Percentiles rank a stretch among this genome's conserved stretches.
These are phyloP conservation scores for Fraxinus angustifolia DNA, from an alignment of 305 asterid genomes.

Conservation along the genomic window DNA sequence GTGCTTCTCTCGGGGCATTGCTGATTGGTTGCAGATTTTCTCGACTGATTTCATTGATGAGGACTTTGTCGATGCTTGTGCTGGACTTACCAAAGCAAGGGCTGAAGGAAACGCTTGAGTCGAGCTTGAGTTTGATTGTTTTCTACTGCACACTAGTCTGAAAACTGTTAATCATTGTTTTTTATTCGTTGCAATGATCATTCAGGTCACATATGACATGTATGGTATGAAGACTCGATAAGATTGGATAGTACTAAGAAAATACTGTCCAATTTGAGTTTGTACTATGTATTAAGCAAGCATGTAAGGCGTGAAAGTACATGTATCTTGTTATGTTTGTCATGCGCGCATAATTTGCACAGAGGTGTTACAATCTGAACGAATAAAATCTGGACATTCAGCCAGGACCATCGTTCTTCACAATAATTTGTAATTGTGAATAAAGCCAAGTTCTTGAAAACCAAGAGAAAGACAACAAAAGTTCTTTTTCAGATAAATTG, in stretches of 20 bases:
- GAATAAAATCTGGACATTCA: not conserved
- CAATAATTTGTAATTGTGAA: not conserved
- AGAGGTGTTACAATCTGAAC: not conserved
- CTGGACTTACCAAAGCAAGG: constrained; percentile 58
- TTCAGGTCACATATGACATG: not conserved
- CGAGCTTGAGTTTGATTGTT: not conserved
- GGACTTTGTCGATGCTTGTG: constrained; percentile 87
- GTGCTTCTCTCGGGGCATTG: constrained; percentile 42
- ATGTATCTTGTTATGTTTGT: not conserved
- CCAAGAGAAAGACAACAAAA: not conserved
- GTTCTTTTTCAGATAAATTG: not conserved
- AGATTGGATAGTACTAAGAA: not conserved
- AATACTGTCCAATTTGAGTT: not conserved
- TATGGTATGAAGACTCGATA: not conserved
- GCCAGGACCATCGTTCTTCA: not conserved
- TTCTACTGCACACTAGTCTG: not conserved
- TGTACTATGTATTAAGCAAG: not conserved
- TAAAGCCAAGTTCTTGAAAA: not conserved
- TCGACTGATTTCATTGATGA: constrained; percentile 79
- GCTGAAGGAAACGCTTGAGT: constrained; percentile 40
- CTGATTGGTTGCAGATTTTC: constrained; percentile 62
- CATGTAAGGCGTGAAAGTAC: not conserved
- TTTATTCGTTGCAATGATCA: not conserved
- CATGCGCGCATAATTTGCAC: constrained; percentile 9
- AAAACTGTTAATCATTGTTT: not conserved